A percentile compares a stretch with the other conserved stretches of the same genome.
phyloP scores from a whole-genome alignment of 73 alveolate species.

The Paramecium primaurelia region DNA sequence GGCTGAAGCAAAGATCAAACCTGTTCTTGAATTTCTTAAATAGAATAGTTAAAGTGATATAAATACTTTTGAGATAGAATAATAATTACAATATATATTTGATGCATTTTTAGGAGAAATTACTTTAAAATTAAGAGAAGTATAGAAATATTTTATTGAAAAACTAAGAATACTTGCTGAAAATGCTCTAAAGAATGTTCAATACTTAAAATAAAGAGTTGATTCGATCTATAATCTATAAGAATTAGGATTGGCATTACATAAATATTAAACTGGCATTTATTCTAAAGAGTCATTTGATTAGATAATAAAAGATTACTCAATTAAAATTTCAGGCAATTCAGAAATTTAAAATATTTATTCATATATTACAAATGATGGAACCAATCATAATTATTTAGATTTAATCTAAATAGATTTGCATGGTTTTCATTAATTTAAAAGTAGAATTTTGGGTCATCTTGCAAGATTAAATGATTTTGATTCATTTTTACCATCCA shows the following conservation, averaged over 20 bases:
- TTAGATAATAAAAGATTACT: background rate
- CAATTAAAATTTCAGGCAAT: background rate
- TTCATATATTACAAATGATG: background rate
- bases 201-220: background rate
- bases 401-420: slow-evolving; percentile 26
- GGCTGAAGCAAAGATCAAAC: background rate
- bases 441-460: background rate
- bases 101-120: background rate
- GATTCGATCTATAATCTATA: background rate
- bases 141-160: background rate
- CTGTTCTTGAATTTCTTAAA: background rate
- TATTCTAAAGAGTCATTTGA: slow-evolving; percentile 1
- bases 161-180: background rate
- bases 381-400: slow-evolving; percentile 32
- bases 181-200: background rate
- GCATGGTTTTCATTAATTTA: background rate
- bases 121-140: background rate
- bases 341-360: slow-evolving; percentile 23
- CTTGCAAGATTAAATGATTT: background rate
- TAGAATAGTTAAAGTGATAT: background rate
- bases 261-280: background rate
- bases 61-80: background rate
- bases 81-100: background rate
- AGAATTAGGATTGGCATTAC: background rate
- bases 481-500: background rate